Evolutionary conservation across 768 basidiomycete species (phyloP).

Genomic region (Boletus rubropictus): DNA sequence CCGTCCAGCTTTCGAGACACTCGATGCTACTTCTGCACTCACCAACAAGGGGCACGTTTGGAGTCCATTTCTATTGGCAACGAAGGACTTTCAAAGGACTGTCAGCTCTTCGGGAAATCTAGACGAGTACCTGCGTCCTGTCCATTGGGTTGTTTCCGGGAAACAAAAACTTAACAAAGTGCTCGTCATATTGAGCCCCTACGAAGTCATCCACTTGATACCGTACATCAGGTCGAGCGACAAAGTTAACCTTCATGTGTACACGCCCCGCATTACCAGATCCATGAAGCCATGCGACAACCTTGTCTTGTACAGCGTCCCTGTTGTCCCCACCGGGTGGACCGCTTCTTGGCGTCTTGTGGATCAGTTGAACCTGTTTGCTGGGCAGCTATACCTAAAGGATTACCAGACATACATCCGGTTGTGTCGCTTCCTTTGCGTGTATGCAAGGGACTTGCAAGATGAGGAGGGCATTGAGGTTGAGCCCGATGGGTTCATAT

Average conservation of each 20-base stretch:
- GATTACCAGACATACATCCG: not conserved
- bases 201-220: constrained; percentile 36
- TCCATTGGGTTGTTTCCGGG: constrained; percentile 26
- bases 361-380: not conserved
- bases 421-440: not conserved
- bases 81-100: constrained; percentile 14
- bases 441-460: constrained; percentile 14
- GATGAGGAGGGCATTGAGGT: constrained; percentile 3
- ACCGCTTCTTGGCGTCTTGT: not conserved
- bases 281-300: constrained; percentile 36
- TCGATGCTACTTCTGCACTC: constrained; percentile 4
- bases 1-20: constrained; percentile 8
- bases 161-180: not conserved
- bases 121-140: constrained; percentile 25
- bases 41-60: constrained; percentile 20
- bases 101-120: not conserved
- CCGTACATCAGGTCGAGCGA: constrained; percentile 31
- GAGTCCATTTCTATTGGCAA: constrained; percentile 15
- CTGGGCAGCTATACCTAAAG: not conserved
- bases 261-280: constrained; percentile 35
- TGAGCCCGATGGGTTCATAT: constrained; percentile 21
- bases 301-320: constrained; percentile 15
- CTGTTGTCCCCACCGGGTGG: not conserved
- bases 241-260: constrained; percentile 37
- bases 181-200: constrained; percentile 35